Evolutionary conservation across 768 basidiomycete genomes (phyloP), one percentile per base, ranked within the genome.

Genomic region (Tulasnella sp.): DNA sequence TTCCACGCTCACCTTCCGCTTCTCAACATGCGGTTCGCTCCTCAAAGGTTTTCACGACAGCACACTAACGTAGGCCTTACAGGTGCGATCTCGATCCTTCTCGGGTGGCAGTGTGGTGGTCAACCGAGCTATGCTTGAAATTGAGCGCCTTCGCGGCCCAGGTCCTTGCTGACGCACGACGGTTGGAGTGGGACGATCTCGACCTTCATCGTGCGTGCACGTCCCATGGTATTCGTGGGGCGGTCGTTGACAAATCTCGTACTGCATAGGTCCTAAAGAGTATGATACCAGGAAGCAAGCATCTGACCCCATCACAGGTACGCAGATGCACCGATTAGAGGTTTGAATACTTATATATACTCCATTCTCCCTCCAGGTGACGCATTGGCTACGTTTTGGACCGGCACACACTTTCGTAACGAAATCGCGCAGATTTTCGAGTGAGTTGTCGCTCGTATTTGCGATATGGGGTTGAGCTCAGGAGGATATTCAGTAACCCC

Each of bases 1-100:
- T 81, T 82, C 63, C 79, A 83, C 64, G 68, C 68, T 40, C 80
- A 82, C 64, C 67, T 83, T 15, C 80, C 81, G 0, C 64, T 83
- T 41, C 63, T 77, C 29, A 79, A 79, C 61, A 82, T 83, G 80
- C 68, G 77, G 70, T 71, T 19, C 43, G 66, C 19, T n/a, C n/a
- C n/a, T 6, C 4, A 49, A 45, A 52, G 15, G 32, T n/a, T n/a
- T n/a, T n/a, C n/a, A n/a, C n/a, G n/a, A n/a, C n/a, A n/a, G 7
- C 27, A 19, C 52, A 40, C 19, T 40, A 8, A 21, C n/a, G 19
- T 12, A 25, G n/a, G 5, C 55, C 12, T 32, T 12, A 21, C 41
- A 68, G 70, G 63, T 83, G 81, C 61, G 79, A 81, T 63, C 62
- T 82, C 48, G 76, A 77, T 49, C 72, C 78, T 0, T 67, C 69